Conservation (phyloP, 768 basidiomycete genomes). For the Mycena epipterygia region DNA sequence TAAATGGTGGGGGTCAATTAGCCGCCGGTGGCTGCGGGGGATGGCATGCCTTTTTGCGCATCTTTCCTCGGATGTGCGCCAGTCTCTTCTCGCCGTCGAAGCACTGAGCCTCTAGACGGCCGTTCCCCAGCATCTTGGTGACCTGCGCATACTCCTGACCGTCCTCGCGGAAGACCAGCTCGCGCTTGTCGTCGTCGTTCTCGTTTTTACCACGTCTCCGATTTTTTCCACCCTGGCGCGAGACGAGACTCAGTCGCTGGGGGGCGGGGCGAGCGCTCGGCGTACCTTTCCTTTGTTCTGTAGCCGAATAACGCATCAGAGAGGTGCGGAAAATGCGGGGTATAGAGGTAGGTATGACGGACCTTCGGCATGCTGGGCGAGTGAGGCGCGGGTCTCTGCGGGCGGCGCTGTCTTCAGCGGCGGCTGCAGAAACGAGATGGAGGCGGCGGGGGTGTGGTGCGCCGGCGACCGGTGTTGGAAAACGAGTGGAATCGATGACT, state of each 20-base stretch:
- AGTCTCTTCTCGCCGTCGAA: conserved; percentile 99
- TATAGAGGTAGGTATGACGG: conserved; percentile 35
- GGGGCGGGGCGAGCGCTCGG: neutral
- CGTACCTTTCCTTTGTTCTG: conserved; percentile 85
- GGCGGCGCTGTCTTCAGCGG: conserved; percentile 31
- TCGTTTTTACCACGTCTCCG: conserved; percentile 99
- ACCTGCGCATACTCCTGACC: conserved; percentile 99
- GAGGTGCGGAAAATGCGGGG: conserved; percentile 18
- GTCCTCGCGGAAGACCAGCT: conserved; percentile 98
- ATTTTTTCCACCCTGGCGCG: conserved; percentile 94
- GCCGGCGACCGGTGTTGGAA: neutral
- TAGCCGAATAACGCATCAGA: conserved; percentile 5
- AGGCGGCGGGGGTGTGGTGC: conserved; percentile 17
- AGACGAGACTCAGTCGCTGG: neutral
- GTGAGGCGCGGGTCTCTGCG: conserved; percentile 28
- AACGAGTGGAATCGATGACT: conserved; percentile 26
- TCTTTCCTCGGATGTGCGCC: conserved; percentile 98
- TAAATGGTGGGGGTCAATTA: conserved; percentile 51
- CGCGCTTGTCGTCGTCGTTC: conserved; percentile 98
- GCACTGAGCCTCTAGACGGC: conserved; percentile 94
- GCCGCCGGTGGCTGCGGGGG: neutral
- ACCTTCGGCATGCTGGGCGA: conserved; percentile 66
- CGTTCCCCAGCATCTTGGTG: conserved; percentile 98
- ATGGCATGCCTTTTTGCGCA: conserved; percentile 93
- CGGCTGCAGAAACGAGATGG: conserved; percentile 30